Evolutionary conservation across 306 rosid genomes (phyloP).

Genomic region (Begonia loranthoides): DNA sequence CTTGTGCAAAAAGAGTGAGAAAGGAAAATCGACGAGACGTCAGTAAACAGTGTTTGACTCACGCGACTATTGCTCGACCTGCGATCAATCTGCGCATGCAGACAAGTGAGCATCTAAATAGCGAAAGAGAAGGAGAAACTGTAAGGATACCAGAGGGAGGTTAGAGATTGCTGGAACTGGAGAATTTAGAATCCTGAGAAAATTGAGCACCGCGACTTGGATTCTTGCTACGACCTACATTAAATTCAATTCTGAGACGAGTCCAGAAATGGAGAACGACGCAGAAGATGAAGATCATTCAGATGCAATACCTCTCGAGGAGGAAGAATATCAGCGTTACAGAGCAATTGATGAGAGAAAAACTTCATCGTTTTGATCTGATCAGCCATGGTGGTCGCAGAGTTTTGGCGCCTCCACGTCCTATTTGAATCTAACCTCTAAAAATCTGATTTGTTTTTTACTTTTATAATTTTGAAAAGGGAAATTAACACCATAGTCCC

Average conservation of each 20-base stretch:
- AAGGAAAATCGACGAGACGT: conserved; percentile 51
- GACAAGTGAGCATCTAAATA: background rate
- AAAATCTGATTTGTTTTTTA: too few species aligned
- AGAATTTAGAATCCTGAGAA: conserved; percentile 56
- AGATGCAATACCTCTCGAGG: conserved; percentile 30
- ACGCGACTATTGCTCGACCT: conserved; percentile 45
- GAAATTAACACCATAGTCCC: too few species aligned
- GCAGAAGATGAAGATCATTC: conserved; percentile 1
- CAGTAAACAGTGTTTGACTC: conserved; percentile 46
- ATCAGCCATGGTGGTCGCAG: conserved; percentile 28
- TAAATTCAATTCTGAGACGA: background rate
- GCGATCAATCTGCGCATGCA: conserved; percentile 43
- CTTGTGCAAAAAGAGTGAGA: conserved; percentile 46
- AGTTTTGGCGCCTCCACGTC: background rate
- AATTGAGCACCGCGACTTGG: conserved; percentile 75
- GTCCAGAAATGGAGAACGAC: background rate
- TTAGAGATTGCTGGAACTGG: conserved; percentile 63
- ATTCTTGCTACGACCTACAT: conserved; percentile 65
- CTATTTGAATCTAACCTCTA: background rate
- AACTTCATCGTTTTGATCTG: conserved; percentile 34
- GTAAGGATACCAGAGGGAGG: conserved; percentile 49
- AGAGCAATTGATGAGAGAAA: conserved; percentile 71
- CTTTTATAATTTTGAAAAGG: too few species aligned
- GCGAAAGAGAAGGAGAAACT: background rate
- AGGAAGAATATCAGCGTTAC: conserved; percentile 58